phyloP scores from a whole-genome alignment of 2,329 filamentous ascomycete species.

The Volutella citrinella region DNA sequence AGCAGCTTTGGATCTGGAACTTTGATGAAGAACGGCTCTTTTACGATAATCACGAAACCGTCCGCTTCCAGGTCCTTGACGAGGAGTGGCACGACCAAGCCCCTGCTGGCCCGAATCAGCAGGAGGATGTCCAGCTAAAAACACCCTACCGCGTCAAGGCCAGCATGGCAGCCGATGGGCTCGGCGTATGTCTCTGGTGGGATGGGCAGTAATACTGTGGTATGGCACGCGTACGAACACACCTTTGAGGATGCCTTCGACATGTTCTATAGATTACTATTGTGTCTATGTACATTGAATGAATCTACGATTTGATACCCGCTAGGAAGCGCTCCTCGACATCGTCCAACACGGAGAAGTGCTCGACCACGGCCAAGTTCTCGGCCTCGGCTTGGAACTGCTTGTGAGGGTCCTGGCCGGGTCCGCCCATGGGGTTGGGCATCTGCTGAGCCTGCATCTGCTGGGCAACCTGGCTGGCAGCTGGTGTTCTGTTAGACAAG shows the following conservation, averaged over 20 bases:
- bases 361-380: constrained; percentile 92
- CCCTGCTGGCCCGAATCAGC: constrained; percentile 62
- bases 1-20: constrained; percentile 83
- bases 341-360: constrained; percentile 85
- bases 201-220: constrained; percentile 34
- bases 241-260: too few relatives aligned
- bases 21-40: constrained; percentile 72
- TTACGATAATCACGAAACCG: constrained; percentile 87
- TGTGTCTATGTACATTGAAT: constrained; percentile 24
- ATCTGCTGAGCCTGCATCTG: constrained; percentile 72
- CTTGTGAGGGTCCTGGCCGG: constrained; percentile 93
- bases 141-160: constrained; percentile 70
- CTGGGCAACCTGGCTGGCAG: constrained; percentile 86
- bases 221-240: constrained; percentile 7
- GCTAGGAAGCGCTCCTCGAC: constrained; percentile 81
- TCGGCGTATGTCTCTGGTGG: constrained; percentile 66
- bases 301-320: constrained; percentile 40
- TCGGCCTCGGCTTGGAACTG: constrained; percentile 89
- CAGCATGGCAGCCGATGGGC: constrained; percentile 60
- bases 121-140: constrained; percentile 58
- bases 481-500: constrained; percentile 42
- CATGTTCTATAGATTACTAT: too few relatives aligned
- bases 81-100: constrained; percentile 92
- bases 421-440: constrained; percentile 68
- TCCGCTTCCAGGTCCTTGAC: constrained; percentile 78